Conservation (phyloP, 129 eudicot species). For the Mikania micrantha region DNA sequence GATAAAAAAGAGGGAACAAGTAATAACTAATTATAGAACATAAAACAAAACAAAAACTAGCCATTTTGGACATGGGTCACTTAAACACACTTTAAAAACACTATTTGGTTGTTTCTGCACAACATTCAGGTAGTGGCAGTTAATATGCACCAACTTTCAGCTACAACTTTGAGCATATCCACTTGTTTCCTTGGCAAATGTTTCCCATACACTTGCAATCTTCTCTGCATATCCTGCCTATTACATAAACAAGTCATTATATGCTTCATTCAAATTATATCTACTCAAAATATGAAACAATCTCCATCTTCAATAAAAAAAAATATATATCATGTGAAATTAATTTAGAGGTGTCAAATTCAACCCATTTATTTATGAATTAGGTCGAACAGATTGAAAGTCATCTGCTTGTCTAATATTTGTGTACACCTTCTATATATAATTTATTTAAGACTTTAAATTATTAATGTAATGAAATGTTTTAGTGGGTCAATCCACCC, state of each 20-base stretch:
- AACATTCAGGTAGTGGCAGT: neutral
- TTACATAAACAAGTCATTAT: constrained; percentile 1
- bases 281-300: neutral
- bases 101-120: constrained; percentile 13
- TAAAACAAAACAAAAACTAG: neutral
- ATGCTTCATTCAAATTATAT: neutral
- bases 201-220: constrained; percentile 79
- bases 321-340: neutral
- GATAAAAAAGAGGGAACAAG: too few species aligned
- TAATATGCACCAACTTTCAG: constrained; percentile 28
- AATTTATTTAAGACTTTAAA: neutral
- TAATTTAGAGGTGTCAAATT: neutral
- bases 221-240: constrained; percentile 97
- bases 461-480: neutral
- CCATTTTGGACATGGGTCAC: neutral
- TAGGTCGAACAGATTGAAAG: neutral
- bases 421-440: neutral
- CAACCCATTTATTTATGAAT: neutral
- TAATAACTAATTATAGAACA: neutral
- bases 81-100: neutral
- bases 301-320: neutral
- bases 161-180: constrained; percentile 40
- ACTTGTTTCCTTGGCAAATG: constrained; percentile 70
- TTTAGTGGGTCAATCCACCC: neutral
- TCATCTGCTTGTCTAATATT: neutral